Base-by-base conservation (phyloP, 257 asterid genomes). In the Plantago elongata region DNA sequence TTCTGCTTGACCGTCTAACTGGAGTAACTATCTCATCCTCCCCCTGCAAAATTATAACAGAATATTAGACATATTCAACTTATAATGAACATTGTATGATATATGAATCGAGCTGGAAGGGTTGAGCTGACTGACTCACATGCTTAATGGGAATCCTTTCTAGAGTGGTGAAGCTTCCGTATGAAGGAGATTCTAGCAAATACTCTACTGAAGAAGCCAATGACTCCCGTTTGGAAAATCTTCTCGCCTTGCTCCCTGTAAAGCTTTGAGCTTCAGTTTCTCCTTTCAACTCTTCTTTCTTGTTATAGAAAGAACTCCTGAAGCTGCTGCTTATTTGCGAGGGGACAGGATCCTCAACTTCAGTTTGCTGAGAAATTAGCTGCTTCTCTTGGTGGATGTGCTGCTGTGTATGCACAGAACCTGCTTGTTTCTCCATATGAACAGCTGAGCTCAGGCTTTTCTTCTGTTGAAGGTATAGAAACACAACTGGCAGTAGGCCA, bases 121-220 rank as follows among this genome's bases (percentile, higher is more conserved):
- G 40, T 12, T 7, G 13, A 9, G 15, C 1, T 7, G 52, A 7
- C 16, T n/a, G 4, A 73, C 94, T 89, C 64, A 87, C 99, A 73
- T 78, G 65, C 67, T 82, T 92, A 67, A 51, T 66, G 22, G 89
- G 87, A 62, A 87, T 82, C 73, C 70, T 85, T 72, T 93, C 99
- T 27, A 70, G 85, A 4, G 99, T 83, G 50, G 99, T 89, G 94
- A 89, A 93, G 87, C 97, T 93, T 63, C 99, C 97, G 62, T 87
- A 93, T 0, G 97, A 89, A 72, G 77, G 83, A 1, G 94, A 76
- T 13, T 62, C 85, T 16, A 37, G 11, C 1, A 88, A 78, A 55
- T 44, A 64, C 58, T 70, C 87, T 2, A 88, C 74, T 5, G 87
- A 72, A 50, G 93, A 74, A 22, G 85, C 87, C 76, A 78, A 64